Evolutionary conservation across 2,329 filamentous ascomycete species (phyloP), one percentile per base, ranked within the genome.

Genomic region (Rutstroemia sydowiana): DNA sequence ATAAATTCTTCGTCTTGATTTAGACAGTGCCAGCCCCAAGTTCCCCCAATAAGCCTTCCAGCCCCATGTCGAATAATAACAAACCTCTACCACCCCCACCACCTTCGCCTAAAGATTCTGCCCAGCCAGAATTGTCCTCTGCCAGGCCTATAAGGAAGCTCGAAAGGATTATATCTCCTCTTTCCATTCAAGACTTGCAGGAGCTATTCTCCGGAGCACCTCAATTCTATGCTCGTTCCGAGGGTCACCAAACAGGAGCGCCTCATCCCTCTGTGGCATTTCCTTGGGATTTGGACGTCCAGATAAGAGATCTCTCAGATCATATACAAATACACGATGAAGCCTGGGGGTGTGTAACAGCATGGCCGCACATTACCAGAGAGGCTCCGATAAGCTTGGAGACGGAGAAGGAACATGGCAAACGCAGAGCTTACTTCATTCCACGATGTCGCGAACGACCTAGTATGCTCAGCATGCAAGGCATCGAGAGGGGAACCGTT

Each of bases 141-240:
- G 21, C 41, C 6, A 52, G 39, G 20, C 48, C 55, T 20, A 30
- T 41, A 10, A 51, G 43, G 14, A 66, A 62, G 40, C 68, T 81
- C 36, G 70, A 74, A 55, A 73, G 75, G 65, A 82, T 80, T 68
- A 83, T 83, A 74, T 72, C 78, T 41, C 75, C 75, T 45, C 71
- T 85, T 53, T 75, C 69, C 60, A 74, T 79, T 42, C 70, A 73
- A 37, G 81, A 86, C 58, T 70, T 88, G 47, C 80, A 84, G 68
- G 80, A 81, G 66, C 75, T 88, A 61, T 88, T 88, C 71, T 85
- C 84, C 23, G 84, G 85, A n/a, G 85, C 85, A 40, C 85, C 85
- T 57, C 83, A 87, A 65, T 88, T 84, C 70, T 82, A 81, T 65
- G 76, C 79, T 58, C 75, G 78, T 48, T 76, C 74, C 53, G 76